A percentile compares a stretch with the other conserved stretches of the same genome.
These are phyloP conservation scores for Lobosporangium transversale DNA, from an alignment of 192 early-diverging fungal species.

Conservation along the genomic window DNA sequence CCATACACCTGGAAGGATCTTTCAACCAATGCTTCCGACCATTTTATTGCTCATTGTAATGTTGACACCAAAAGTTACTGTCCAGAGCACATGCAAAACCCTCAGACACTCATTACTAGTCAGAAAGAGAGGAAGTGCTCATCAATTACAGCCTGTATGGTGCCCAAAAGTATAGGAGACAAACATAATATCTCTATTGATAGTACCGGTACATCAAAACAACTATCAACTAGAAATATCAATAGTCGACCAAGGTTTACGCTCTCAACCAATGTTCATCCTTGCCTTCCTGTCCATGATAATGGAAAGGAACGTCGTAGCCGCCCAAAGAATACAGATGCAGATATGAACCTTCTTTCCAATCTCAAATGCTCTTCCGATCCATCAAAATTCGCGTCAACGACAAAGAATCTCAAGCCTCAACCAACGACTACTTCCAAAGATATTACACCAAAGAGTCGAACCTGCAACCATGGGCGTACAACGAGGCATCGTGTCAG, in stretches of 20 bases:
- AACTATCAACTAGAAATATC: not conserved
- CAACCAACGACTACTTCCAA: slow-evolving; percentile 1
- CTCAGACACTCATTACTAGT: not conserved
- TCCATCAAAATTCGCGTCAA: not conserved
- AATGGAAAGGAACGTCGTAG: too few relatives aligned
- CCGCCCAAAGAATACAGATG: too few relatives aligned
- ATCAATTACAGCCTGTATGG: not conserved
- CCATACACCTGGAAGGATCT: too few relatives aligned
- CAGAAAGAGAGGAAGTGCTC: not conserved
- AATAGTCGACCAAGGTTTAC: slow-evolving; percentile 12
- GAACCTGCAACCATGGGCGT: not conserved
- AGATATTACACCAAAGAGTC: slow-evolving; percentile 1
- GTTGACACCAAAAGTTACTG: not conserved
- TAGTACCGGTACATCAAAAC: not conserved
- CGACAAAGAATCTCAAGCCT: too few relatives aligned
- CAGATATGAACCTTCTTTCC: too few relatives aligned
- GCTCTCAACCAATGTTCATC: slow-evolving; percentile 12
- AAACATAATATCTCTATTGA: too few relatives aligned
- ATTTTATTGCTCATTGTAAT: too few relatives aligned
- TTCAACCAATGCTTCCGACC: too few relatives aligned
- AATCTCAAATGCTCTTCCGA: too few relatives aligned
- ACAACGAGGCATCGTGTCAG: not conserved
- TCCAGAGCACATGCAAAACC: not conserved
- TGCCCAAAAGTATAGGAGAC: not conserved
- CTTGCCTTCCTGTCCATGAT: slow-evolving; percentile 4